phyloP scores from a whole-genome alignment of 495 filamentous ascomycete species.

The Bombardia bombarda region DNA sequence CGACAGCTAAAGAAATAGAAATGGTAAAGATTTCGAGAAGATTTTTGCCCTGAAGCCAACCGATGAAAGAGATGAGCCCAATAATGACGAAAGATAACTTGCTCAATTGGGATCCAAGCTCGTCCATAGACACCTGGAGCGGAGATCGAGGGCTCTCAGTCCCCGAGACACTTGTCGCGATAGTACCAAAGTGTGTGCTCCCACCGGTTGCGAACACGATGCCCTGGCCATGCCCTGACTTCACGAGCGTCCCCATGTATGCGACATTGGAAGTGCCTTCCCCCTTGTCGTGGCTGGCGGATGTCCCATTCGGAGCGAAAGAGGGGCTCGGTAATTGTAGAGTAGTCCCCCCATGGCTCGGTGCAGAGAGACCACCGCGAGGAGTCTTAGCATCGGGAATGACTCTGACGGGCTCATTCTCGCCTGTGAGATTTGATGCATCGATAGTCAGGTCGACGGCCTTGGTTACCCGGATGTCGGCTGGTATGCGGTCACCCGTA shows the following conservation, averaged over 20 bases:
- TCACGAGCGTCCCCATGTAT: conserved; percentile 96
- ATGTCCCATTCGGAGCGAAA: conserved; percentile 14
- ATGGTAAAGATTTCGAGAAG: conserved; percentile 96
- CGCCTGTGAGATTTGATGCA: conserved; percentile 93
- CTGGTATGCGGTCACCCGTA: conserved; percentile 92
- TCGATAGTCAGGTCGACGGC: conserved; percentile 86
- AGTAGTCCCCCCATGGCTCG: conserved; percentile 9
- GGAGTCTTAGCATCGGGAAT: conserved; percentile 58
- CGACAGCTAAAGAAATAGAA: conserved; percentile 91
- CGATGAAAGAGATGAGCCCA: conserved; percentile 79
- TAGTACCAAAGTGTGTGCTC: conserved; percentile 93
- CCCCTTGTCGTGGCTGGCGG: conserved; percentile 17
- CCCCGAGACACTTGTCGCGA: conserved; percentile 82
- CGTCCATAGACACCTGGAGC: conserved; percentile 93
- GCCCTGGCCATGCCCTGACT: conserved; percentile 91
- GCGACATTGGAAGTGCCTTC: conserved; percentile 64
- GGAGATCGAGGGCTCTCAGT: conserved; percentile 94
- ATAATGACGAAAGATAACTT: conserved; percentile 96
- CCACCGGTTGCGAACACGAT: conserved; percentile 91
- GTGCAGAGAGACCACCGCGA: conserved; percentile 35
- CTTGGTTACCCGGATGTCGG: conserved; percentile 89
- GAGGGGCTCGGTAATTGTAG: conserved; percentile 32
- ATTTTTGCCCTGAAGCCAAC: conserved; percentile 78
- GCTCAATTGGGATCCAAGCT: conserved; percentile 85
- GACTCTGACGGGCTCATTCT: conserved; percentile 87